A percentile compares a stretch with the other conserved stretches of the same genome.
phyloP scores from a whole-genome alignment of 2,329 filamentous ascomycete genomes.

The Cucurbitaria berberidis region DNA sequence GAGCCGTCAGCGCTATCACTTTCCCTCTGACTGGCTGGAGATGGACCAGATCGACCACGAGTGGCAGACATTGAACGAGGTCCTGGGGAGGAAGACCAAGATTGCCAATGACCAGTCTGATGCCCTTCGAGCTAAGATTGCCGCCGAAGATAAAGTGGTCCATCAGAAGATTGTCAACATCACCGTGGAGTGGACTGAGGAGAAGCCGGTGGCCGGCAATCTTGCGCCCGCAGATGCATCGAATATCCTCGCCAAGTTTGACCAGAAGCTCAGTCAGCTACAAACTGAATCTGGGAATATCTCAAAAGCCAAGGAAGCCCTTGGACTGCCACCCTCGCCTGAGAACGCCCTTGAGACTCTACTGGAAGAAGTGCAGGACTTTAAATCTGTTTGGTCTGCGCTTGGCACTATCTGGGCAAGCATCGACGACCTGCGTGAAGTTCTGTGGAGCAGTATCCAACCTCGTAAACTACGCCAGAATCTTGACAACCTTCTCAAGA shows the following conservation, averaged over 20 bases:
- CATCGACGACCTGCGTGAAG: constrained; percentile 90
- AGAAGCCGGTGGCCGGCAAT: constrained; percentile 95
- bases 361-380: constrained; percentile 95
- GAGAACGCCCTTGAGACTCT: constrained; percentile 85
- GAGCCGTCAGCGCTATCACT: constrained; percentile 89
- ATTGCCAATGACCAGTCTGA: constrained; percentile 97
- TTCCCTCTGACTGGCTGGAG: constrained; percentile 90
- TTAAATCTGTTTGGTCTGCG: constrained; percentile 97
- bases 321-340: constrained; percentile 81
- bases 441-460: constrained; percentile 92
- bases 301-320: constrained; percentile 92
- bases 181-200: constrained; percentile 86
- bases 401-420: constrained; percentile 96
- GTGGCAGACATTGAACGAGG: constrained; percentile 92
- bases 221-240: constrained; percentile 90
- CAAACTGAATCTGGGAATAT: constrained; percentile 93
- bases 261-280: constrained; percentile 81
- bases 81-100: constrained; percentile 89
- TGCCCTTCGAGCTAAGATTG: constrained; percentile 91
- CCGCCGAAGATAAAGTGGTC: constrained; percentile 90
- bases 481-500: constrained; percentile 91
- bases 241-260: constrained; percentile 79
- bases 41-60: constrained; percentile 96
- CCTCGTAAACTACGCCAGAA: constrained; percentile 89
- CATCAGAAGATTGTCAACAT: constrained; percentile 87